These are phyloP conservation scores for Naganishia vishniacii DNA, from an alignment of 768 basidiomycete genomes.

Conservation along the genomic window DNA sequence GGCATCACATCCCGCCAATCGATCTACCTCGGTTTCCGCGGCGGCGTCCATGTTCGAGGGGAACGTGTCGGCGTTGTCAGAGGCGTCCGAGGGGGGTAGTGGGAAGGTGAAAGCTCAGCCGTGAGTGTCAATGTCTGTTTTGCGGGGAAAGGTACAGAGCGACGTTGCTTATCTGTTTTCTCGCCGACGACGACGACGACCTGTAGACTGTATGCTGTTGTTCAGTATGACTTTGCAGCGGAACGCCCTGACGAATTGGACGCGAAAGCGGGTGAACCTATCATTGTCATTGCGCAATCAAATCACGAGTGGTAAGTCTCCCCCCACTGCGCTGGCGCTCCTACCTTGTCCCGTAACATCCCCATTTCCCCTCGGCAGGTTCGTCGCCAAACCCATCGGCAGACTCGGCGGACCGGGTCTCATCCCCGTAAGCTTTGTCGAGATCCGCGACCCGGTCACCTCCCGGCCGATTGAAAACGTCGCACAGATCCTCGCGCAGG, in stretches of 20 bases:
- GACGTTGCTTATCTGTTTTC: no score
- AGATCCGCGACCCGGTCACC: slow-evolving; percentile 87
- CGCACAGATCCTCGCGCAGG: slow-evolving; percentile 70
- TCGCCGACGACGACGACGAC: no score
- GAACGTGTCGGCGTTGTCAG: slow-evolving; percentile 10
- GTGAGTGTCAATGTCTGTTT: slow-evolving; percentile 11
- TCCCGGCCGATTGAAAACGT: slow-evolving; percentile 72
- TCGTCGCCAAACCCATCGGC: slow-evolving; percentile 97
- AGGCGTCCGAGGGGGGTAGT: slow-evolving; percentile 42
- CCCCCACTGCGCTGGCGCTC: not conserved
- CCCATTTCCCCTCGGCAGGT: slow-evolving; percentile 48
- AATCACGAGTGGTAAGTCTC: slow-evolving; percentile 80
- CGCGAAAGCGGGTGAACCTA: slow-evolving; percentile 84
- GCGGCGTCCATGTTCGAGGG: slow-evolving; percentile 7
- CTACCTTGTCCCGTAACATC: not conserved
- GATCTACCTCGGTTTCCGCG: not conserved
- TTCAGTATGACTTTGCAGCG: slow-evolving; percentile 90
- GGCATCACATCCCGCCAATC: not conserved
- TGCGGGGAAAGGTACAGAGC: no score
- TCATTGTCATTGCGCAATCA: slow-evolving; percentile 97
- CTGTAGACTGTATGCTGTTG: slow-evolving; percentile 85
- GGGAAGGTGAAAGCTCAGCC: slow-evolving; percentile 47
- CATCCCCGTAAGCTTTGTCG: slow-evolving; percentile 94
- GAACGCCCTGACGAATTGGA: slow-evolving; percentile 95
- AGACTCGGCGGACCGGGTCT: slow-evolving; percentile 89